Conservation (phyloP, 148 eudicot genomes). For the Persicaria maculosa region DNA sequence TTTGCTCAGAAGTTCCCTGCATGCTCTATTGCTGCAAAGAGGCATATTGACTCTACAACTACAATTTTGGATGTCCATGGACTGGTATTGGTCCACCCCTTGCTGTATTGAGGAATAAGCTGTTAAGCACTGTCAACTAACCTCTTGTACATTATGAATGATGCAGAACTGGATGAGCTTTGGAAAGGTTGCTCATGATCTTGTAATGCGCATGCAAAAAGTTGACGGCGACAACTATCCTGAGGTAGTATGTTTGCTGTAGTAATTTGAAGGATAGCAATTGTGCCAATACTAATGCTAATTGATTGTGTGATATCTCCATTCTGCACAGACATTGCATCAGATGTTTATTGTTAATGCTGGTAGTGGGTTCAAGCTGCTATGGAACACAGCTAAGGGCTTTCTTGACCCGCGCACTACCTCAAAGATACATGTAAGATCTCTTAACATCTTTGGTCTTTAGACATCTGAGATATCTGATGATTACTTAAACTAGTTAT, state of each 20-base stretch:
- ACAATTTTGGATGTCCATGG: slow-evolving; percentile 88
- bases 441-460: neutral
- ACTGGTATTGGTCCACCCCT: slow-evolving; percentile 40
- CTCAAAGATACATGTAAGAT: slow-evolving; percentile 74
- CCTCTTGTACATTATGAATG: slow-evolving; percentile 15
- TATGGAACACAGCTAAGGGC: slow-evolving; percentile 72
- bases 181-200: slow-evolving; percentile 86
- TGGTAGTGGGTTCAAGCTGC: slow-evolving; percentile 75
- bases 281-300: neutral
- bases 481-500: slow-evolving; percentile 1
- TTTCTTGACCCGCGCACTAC: slow-evolving; percentile 88
- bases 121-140: slow-evolving; percentile 8
- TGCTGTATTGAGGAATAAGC: neutral
- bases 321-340: slow-evolving; percentile 64
- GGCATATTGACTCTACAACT: slow-evolving; percentile 84
- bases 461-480: neutral
- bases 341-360: slow-evolving; percentile 95
- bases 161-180: slow-evolving; percentile 93
- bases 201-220: slow-evolving; percentile 87
- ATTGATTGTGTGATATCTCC: neutral
- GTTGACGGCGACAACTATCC: slow-evolving; percentile 95
- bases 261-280: neutral
- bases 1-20: slow-evolving; percentile 92
- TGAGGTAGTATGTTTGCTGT: slow-evolving; percentile 43
- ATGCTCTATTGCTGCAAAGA: slow-evolving; percentile 85